Conservation (phyloP, 1,284 basidiomycete species). For the Cronartium ribicola region DNA sequence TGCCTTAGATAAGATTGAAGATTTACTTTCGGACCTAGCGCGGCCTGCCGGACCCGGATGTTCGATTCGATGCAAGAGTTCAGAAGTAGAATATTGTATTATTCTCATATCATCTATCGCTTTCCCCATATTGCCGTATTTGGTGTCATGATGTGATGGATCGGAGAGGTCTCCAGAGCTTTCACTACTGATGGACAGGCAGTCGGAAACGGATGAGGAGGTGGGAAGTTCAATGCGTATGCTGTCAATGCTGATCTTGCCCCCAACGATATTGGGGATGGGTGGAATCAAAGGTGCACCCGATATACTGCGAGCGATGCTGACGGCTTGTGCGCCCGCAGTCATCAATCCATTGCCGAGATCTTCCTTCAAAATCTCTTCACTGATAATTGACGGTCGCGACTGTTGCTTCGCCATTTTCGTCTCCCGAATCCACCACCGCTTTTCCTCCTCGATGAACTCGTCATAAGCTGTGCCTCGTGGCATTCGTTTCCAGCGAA, state of each 20-base stretch:
- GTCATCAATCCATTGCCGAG: not conserved
- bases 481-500: constrained; percentile 23
- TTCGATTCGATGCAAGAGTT: not conserved
- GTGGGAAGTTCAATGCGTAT: constrained; percentile 28
- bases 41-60: not conserved
- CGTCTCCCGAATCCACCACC: constrained; percentile 33
- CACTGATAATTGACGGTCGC: not conserved
- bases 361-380: not conserved
- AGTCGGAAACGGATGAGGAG: constrained; percentile 5
- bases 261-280: constrained; percentile 22
- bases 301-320: constrained; percentile 22
- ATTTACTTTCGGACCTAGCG: constrained; percentile 35
- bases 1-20: constrained; percentile 29
- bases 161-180: constrained; percentile 1
- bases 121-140: not conserved
- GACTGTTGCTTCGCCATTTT: constrained; percentile 17
- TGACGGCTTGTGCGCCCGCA: not conserved
- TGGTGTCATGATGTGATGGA: not conserved
- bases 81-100: not conserved
- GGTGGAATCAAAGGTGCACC: constrained; percentile 38
- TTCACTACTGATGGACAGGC: constrained; percentile 6
- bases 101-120: not conserved
- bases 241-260: constrained; percentile 37
- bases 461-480: constrained; percentile 41
- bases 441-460: constrained; percentile 40